phyloP scores from a whole-genome alignment of 2,329 filamentous ascomycete species.

The Colletotrichum sp. region DNA sequence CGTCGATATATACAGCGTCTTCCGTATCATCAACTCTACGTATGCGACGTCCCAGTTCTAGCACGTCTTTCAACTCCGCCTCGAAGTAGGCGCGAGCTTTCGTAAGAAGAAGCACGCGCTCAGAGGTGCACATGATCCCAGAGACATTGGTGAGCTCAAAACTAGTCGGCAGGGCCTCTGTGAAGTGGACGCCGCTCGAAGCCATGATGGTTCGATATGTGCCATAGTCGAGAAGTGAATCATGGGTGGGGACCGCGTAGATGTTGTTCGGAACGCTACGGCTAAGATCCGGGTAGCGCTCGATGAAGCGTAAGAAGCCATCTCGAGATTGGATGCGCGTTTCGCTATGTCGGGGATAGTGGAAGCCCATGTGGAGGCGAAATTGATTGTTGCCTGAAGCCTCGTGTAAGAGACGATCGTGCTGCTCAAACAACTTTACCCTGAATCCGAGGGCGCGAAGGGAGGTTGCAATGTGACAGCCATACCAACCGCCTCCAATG shows the following conservation, averaged over 20 bases:
- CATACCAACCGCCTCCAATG: neutral
- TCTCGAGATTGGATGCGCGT: neutral
- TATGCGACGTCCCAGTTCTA: neutral
- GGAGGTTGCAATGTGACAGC: neutral
- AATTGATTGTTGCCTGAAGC: neutral
- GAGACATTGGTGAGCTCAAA: neutral
- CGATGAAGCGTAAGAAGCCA: neutral
- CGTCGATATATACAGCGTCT: neutral
- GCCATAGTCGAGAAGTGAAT: neutral
- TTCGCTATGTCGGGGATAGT: neutral
- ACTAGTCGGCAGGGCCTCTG: neutral
- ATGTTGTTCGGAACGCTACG: neutral
- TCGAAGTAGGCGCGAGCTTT: neutral
- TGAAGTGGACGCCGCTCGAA: neutral
- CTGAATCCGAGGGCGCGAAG: neutral
- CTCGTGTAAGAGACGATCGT: neutral
- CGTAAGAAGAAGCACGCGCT: neutral
- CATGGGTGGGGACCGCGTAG: neutral
- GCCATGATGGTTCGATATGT: neutral
- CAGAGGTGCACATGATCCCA: neutral
- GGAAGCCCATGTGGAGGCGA: neutral
- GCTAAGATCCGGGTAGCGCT: neutral
- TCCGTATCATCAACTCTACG: neutral
- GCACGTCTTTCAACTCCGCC: neutral
- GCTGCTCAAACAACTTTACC: neutral